These are phyloP conservation scores for Fraxinus angustifolia DNA, from an alignment of 305 asterid species.

Conservation along the genomic window DNA sequence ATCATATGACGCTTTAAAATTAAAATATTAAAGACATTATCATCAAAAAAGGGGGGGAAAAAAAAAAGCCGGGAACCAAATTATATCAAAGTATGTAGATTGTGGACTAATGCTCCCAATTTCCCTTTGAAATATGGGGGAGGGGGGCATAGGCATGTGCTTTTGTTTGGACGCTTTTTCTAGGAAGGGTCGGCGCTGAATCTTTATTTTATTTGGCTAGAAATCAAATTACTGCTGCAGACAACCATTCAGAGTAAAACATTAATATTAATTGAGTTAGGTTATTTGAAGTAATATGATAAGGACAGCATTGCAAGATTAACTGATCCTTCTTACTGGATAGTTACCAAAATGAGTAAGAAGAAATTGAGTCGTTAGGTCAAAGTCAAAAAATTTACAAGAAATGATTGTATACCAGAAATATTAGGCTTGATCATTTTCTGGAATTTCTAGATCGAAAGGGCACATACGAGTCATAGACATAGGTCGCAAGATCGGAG, in stretches of 20 bases:
- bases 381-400: conserved; percentile 23
- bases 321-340: conserved; percentile 11
- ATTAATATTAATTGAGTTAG: conserved; percentile 15
- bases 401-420: neutral
- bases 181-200: conserved; percentile 42
- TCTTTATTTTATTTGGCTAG: conserved; percentile 7
- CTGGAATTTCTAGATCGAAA: neutral
- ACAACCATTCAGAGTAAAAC: neutral
- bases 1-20: neutral
- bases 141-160: conserved; percentile 52
- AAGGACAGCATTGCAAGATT: conserved; percentile 13
- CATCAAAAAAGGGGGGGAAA: neutral
- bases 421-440: neutral
- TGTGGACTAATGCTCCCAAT: neutral
- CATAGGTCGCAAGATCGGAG: neutral
- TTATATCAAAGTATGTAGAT: neutral
- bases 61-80: neutral
- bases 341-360: conserved; percentile 27
- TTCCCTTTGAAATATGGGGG: neutral
- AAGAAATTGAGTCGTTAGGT: conserved; percentile 1
- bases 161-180: conserved; percentile 46
- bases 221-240: neutral
- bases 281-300: neutral
- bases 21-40: neutral
- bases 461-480: neutral